phyloP scores from a whole-genome alignment of 768 basidiomycete genomes.

The Grammothele lineata region DNA sequence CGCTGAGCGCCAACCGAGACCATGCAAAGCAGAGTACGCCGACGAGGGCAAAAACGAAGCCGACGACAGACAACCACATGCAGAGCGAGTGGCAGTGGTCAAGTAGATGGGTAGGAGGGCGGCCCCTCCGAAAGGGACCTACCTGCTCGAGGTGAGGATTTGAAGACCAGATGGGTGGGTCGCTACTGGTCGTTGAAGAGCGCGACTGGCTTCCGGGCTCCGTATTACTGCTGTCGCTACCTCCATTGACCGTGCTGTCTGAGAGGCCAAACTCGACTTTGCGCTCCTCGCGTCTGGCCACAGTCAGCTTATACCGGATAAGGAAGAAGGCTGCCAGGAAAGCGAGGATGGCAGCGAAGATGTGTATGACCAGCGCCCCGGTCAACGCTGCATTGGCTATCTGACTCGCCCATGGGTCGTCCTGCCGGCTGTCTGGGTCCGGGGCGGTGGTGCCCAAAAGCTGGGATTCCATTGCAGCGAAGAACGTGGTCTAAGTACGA shows the following conservation, averaged over 20 bases:
- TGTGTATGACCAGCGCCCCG: conserved; percentile 48
- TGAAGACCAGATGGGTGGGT: conserved; percentile 27
- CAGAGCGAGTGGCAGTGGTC: conserved; percentile 45
- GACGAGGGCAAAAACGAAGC: conserved; percentile 45
- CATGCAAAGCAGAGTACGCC: conserved; percentile 51
- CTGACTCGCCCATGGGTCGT: background rate
- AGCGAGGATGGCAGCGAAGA: conserved; percentile 44
- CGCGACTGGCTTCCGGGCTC: background rate
- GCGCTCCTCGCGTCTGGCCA: conserved; percentile 44
- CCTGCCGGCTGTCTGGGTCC: background rate
- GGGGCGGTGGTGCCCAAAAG: conserved; percentile 43
- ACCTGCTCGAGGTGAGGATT: conserved; percentile 51
- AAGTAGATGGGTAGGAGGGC: conserved; percentile 42
- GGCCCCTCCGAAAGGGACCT: conserved; percentile 36
- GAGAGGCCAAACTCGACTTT: conserved; percentile 30
- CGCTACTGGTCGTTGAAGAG: background rate
- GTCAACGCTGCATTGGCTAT: conserved; percentile 43
- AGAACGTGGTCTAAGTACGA: conserved; percentile 51
- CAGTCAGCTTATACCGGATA: conserved; percentile 47
- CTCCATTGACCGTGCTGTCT: conserved; percentile 5
- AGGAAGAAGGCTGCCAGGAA: conserved; percentile 55
- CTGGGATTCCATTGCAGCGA: conserved; percentile 54
- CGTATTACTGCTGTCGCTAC: background rate
- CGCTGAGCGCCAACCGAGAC: conserved; percentile 40
- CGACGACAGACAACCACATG: conserved; percentile 39